A percentile compares a stretch with the other conserved stretches of the same genome.
phyloP scores from a whole-genome alignment of 73 alveolate genomes.

The Tetrahymena borealis region DNA sequence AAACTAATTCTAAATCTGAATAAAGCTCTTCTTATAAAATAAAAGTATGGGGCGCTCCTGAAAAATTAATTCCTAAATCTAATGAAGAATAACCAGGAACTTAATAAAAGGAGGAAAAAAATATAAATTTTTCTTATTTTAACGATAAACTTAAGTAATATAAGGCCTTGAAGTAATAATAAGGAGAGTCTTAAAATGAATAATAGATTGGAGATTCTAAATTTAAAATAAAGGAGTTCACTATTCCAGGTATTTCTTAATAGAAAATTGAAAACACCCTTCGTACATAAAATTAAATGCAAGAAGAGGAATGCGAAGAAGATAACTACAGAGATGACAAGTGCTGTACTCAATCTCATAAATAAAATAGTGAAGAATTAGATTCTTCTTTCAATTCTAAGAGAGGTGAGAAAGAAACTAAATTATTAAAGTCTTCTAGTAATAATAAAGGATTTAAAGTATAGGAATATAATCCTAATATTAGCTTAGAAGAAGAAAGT shows the following conservation, averaged over 20 bases:
- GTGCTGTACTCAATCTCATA: slow-evolving; percentile 4
- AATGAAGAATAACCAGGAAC: background rate
- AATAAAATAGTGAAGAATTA: background rate
- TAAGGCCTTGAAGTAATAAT: background rate
- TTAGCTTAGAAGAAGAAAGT: background rate
- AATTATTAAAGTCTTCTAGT: background rate
- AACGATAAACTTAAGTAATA: slow-evolving; percentile 10
- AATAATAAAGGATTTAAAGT: background rate
- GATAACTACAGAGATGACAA: background rate
- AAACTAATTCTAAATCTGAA: background rate
- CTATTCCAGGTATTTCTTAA: too few relatives aligned
- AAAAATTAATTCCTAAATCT: too few relatives aligned
- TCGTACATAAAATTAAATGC: too few relatives aligned
- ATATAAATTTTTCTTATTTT: background rate
- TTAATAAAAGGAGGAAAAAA: slow-evolving; percentile 10
- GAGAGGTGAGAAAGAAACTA: background rate
- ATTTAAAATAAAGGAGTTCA: background rate
- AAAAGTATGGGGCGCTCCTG: too few relatives aligned
- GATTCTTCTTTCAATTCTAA: background rate
- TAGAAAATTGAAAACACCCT: too few relatives aligned
- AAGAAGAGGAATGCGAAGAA: too few relatives aligned
- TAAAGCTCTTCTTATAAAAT: background rate
- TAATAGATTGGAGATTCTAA: too few relatives aligned
- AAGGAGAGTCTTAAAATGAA: too few relatives aligned
- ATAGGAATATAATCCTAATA: background rate